Percentiles rank a stretch among this genome's conserved stretches.
Conservation (phyloP, 257 asterid species). For the Pogostemon cablin region DNA sequence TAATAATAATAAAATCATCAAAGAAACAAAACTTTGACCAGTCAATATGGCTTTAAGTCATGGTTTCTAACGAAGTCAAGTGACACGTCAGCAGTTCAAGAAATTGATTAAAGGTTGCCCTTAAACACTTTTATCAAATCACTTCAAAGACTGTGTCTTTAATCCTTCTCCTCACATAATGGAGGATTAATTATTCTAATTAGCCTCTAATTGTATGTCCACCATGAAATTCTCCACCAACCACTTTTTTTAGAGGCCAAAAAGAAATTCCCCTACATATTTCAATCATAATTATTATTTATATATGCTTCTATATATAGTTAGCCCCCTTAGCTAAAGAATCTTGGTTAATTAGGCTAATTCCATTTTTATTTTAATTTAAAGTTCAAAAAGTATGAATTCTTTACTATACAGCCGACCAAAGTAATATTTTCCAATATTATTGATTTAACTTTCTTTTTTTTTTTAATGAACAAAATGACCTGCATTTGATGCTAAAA, state of each 20-base stretch:
- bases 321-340: slow-evolving; percentile 37
- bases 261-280: slow-evolving; percentile 39
- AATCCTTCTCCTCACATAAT: slow-evolving; percentile 44
- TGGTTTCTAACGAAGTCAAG: slow-evolving; percentile 14
- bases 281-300: slow-evolving; percentile 2
- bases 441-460: slow-evolving; percentile 30
- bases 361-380: background rate
- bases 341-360: slow-evolving; percentile 25
- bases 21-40: background rate
- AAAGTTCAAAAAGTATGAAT: slow-evolving; percentile 4
- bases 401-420: slow-evolving; percentile 39
- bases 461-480: slow-evolving; percentile 31
- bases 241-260: slow-evolving; percentile 26
- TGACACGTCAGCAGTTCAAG: slow-evolving; percentile 12
- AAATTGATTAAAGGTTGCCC: slow-evolving; percentile 5
- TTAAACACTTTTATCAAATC: slow-evolving; percentile 6
- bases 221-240: slow-evolving; percentile 37
- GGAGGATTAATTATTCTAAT: slow-evolving; percentile 29
- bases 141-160: slow-evolving; percentile 35
- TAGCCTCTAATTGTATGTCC: slow-evolving; percentile 28
- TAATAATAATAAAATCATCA: background rate
- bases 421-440: slow-evolving; percentile 3
- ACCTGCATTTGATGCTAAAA: slow-evolving; percentile 31
- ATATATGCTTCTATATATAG: background rate
- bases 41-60: slow-evolving; percentile 6